A percentile compares a stretch with the other conserved stretches of the same genome.
phyloP scores from a whole-genome alignment of 345 rosid species.

The Conringia planisiliqua region DNA sequence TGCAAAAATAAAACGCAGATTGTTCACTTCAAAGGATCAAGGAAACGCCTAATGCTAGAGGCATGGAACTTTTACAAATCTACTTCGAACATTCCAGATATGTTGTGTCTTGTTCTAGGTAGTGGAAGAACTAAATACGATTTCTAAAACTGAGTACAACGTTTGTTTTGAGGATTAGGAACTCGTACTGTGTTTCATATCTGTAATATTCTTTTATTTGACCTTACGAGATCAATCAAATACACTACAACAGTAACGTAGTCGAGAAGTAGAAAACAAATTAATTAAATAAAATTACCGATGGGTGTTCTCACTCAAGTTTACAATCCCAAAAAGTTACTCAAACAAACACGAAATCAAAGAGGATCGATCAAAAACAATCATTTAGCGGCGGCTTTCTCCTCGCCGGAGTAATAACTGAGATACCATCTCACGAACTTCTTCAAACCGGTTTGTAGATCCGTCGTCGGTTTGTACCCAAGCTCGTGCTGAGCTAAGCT shows the following conservation, averaged over 20 bases:
- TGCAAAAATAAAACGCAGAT: constrained; percentile 40
- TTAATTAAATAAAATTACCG: constrained; percentile 2
- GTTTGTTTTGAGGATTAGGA: not conserved
- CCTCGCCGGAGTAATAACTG: constrained; percentile 57
- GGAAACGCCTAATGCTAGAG: constrained; percentile 94
- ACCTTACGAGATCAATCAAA: not conserved
- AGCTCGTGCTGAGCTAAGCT: constrained; percentile 77
- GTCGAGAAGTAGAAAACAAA: not conserved
- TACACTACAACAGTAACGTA: constrained; percentile 3
- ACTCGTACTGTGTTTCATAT: not conserved
- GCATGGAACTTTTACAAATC: constrained; percentile 78
- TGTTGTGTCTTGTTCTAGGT: constrained; percentile 73
- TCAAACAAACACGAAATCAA: constrained; percentile 32
- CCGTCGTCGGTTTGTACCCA: constrained; percentile 81
- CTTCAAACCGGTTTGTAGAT: constrained; percentile 85
- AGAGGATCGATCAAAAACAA: constrained; percentile 22
- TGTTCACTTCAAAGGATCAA: constrained; percentile 94
- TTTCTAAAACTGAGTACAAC: constrained; percentile 34
- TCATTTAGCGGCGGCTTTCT: constrained; percentile 51
- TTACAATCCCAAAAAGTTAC: constrained; percentile 12
- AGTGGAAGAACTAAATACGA: constrained; percentile 96
- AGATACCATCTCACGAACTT: constrained; percentile 90
- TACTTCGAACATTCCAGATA: constrained; percentile 53
- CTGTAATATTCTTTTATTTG: not conserved
- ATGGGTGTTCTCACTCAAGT: not conserved